phyloP scores from a whole-genome alignment of 2,329 filamentous ascomycete genomes.

The Cladosporium sp. region DNA sequence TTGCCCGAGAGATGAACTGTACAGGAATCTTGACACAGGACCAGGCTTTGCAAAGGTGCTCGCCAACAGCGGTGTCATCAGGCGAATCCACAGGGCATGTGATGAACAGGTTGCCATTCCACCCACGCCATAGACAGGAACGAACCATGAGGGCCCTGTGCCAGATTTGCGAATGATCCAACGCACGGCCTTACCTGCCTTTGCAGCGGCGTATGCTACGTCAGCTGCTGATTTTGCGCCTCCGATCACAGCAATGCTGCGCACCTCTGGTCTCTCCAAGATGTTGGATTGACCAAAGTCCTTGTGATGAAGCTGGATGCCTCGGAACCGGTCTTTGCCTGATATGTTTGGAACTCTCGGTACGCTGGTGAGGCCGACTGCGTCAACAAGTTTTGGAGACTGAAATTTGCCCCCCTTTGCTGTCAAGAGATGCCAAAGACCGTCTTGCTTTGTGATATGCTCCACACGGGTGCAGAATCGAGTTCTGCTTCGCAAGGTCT shows the following conservation, averaged over 20 bases:
- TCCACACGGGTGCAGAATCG: conserved; percentile 14
- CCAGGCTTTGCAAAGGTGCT: too few relatives aligned
- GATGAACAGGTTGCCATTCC: too few relatives aligned
- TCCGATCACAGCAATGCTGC: conserved; percentile 32
- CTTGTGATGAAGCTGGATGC: conserved; percentile 27
- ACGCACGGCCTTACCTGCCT: conserved; percentile 30
- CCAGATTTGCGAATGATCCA: conserved; percentile 35
- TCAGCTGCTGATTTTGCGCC: conserved; percentile 38
- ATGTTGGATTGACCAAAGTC: conserved; percentile 32
- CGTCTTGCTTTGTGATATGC: conserved; percentile 19
- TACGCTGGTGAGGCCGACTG: conserved; percentile 23
- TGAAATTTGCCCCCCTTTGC: background rate
- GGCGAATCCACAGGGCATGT: too few relatives aligned
- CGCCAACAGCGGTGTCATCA: too few relatives aligned
- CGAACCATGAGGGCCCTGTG: conserved; percentile 22
- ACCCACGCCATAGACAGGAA: too few relatives aligned
- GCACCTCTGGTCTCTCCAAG: conserved; percentile 16
- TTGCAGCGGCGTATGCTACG: conserved; percentile 34
- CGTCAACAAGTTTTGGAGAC: conserved; percentile 22
- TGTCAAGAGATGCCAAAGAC: background rate
- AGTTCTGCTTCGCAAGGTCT: conserved; percentile 19
- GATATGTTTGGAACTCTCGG: conserved; percentile 31
- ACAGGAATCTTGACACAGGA: too few relatives aligned
- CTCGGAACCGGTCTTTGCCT: conserved; percentile 17
- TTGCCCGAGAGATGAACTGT: too few relatives aligned